Percentiles rank a stretch among this genome's conserved stretches.
Conservation (phyloP, 345 rosid species). For the Acer campestre region DNA sequence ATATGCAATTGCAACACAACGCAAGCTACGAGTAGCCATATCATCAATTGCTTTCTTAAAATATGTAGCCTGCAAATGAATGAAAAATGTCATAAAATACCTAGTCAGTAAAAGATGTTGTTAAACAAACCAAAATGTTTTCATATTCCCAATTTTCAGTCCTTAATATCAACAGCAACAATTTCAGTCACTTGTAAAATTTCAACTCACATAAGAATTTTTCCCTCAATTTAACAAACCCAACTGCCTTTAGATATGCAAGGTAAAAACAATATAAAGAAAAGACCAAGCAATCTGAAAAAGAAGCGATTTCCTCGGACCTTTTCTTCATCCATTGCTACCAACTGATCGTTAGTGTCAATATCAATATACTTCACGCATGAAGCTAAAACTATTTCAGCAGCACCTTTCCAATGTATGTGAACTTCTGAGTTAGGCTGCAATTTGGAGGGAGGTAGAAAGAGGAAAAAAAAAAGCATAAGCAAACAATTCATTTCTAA, state of each 20-base stretch:
- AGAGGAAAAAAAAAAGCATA: neutral
- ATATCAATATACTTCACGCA: slow-evolving; percentile 71
- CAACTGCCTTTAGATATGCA: neutral
- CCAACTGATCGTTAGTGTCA: slow-evolving; percentile 50
- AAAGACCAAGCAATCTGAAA: neutral
- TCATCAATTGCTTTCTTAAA: slow-evolving; percentile 65
- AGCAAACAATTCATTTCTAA: neutral
- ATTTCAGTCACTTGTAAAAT: neutral
- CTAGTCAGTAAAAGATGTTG: neutral
- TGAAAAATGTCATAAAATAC: neutral
- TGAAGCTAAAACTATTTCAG: slow-evolving; percentile 85
- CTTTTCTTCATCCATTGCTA: slow-evolving; percentile 67
- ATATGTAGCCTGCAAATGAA: slow-evolving; percentile 46
- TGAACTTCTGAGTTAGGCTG: slow-evolving; percentile 71
- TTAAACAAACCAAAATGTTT: neutral
- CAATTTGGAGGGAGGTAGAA: slow-evolving; percentile 7
- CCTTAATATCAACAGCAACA: neutral
- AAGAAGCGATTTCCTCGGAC: slow-evolving; percentile 33
- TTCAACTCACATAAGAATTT: no score
- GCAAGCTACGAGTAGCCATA: slow-evolving; percentile 87
- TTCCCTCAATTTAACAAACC: neutral
- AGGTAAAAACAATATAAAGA: neutral
- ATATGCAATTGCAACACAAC: slow-evolving; percentile 92
- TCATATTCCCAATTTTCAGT: neutral
- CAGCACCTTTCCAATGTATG: slow-evolving; percentile 99